A percentile compares a stretch with the other conserved stretches of the same genome.
Evolutionary conservation across 192 early-diverging fungal species (phyloP).

Genomic region (Coemansia biformis): DNA sequence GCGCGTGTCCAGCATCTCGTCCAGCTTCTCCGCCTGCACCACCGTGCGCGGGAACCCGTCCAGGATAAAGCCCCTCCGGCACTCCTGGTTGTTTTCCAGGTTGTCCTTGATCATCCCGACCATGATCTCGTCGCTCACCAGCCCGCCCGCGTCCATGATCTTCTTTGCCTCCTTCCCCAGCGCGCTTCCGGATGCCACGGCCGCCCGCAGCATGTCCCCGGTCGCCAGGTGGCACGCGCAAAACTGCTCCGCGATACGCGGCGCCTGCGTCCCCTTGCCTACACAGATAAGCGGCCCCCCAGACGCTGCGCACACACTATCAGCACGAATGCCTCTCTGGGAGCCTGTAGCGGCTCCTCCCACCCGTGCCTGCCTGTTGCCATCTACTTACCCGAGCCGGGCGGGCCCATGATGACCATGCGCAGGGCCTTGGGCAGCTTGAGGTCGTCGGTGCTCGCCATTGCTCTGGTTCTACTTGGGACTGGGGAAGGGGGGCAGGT

Average conservation of each 20-base stretch:
- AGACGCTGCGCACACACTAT: background rate
- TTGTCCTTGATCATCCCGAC: constrained; percentile 96
- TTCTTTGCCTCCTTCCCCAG: constrained; percentile 96
- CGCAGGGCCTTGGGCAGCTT: constrained; percentile 52
- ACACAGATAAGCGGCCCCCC: background rate
- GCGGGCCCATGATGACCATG: constrained; percentile 89
- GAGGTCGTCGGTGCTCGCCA: constrained; percentile 27
- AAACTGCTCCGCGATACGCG: constrained; percentile 91
- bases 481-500: constrained; percentile 1
- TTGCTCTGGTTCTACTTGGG: too few species aligned
- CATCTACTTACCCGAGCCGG: constrained; percentile 80
- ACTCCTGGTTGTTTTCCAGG: constrained; percentile 88
- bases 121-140: constrained; percentile 98
- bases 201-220: constrained; percentile 98
- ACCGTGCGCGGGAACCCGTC: constrained; percentile 99
- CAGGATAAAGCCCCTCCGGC: constrained; percentile 97
- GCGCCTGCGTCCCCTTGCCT: constrained; percentile 93
- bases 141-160: constrained; percentile 97
- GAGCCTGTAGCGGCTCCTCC: too few species aligned
- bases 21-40: constrained; percentile 96
- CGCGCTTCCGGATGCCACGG: constrained; percentile 84
- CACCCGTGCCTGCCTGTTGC: too few species aligned
- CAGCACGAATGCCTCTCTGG: too few species aligned
- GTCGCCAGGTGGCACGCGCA: constrained; percentile 98
- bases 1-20: constrained; percentile 84